A percentile compares a stretch with the other conserved stretches of the same genome.
Conservation (phyloP, 495 filamentous ascomycete genomes). For the Corynascus novoguineensis region DNA sequence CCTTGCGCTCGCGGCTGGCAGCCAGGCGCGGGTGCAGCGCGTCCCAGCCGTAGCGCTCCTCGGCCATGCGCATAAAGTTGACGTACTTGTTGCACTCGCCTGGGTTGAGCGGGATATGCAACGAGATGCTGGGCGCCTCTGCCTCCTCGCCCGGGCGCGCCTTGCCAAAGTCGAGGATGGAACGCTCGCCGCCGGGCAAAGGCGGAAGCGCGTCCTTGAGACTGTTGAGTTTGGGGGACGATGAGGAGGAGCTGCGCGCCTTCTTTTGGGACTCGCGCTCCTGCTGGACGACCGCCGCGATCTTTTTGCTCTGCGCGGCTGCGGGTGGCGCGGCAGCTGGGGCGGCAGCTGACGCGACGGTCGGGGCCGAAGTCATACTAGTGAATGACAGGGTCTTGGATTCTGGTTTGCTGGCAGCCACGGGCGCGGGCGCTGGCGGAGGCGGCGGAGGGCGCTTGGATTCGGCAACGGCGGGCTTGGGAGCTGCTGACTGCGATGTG, state of each 20-base stretch:
- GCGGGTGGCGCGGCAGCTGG: conserved; percentile 9
- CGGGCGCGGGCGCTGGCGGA: conserved; percentile 23
- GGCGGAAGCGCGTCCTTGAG: conserved; percentile 38
- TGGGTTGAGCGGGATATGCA: conserved; percentile 67
- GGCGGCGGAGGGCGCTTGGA: conserved; percentile 32
- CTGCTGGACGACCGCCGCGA: conserved; percentile 31
- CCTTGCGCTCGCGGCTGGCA: conserved; percentile 71
- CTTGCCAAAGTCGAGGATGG: conserved; percentile 49
- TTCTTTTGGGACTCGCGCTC: conserved; percentile 37
- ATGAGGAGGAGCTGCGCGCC: conserved; percentile 34
- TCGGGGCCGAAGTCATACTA: conserved; percentile 28
- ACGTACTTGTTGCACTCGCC: conserved; percentile 81
- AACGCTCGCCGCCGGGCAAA: conserved; percentile 38
- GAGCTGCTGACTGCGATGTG: conserved; percentile 29
- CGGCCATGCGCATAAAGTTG: conserved; percentile 90
- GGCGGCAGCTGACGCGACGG: conserved; percentile 5
- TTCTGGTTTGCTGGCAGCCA: conserved; percentile 15
- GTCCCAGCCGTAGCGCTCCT: conserved; percentile 89
- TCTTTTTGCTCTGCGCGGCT: conserved; percentile 29
- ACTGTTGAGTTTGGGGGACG: conserved; percentile 38
- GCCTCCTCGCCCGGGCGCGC: conserved; percentile 44
- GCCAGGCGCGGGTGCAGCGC: conserved; percentile 87
- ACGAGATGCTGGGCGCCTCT: conserved; percentile 69
- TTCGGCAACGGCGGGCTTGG: conserved; percentile 34
- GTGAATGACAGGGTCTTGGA: conserved; percentile 38